A percentile compares a stretch with the other conserved stretches of the same genome.
These are phyloP conservation scores for Lentinus brumalis DNA, from an alignment of 768 basidiomycete species.

Conservation along the genomic window DNA sequence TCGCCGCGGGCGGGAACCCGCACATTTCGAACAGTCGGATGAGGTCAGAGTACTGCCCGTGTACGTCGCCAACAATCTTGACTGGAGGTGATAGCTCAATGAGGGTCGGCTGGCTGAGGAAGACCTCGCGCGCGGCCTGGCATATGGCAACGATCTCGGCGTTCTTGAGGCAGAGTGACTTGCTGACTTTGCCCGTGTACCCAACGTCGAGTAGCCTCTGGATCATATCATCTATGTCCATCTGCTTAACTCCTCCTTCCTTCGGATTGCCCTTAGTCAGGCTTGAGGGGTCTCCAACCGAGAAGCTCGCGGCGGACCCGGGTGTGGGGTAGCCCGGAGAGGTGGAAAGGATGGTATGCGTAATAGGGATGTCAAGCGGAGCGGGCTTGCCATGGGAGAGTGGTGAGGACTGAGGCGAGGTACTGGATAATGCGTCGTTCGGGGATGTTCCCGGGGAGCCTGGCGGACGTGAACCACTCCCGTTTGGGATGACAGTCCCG, in stretches of 20 bases:
- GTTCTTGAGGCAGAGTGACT: slow-evolving; percentile 94
- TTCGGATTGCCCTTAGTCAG: slow-evolving; percentile 47
- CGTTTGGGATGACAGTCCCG: slow-evolving; percentile 41
- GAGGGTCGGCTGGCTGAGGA: slow-evolving; percentile 94
- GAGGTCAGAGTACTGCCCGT: slow-evolving; percentile 98
- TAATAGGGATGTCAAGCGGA: slow-evolving; percentile 77
- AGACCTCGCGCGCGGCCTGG: slow-evolving; percentile 93
- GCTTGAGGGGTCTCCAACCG: slow-evolving; percentile 38
- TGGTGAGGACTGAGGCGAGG: slow-evolving; percentile 32
- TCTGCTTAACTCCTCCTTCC: slow-evolving; percentile 62
- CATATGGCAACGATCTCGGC: slow-evolving; percentile 94
- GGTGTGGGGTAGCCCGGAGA: slow-evolving; percentile 48
- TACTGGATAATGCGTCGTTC: slow-evolving; percentile 41
- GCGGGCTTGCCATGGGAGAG: slow-evolving; percentile 40
- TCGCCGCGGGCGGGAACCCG: slow-evolving; percentile 95
- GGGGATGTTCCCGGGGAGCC: slow-evolving; percentile 33
- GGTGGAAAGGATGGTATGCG: slow-evolving; percentile 82
- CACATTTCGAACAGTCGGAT: slow-evolving; percentile 99
- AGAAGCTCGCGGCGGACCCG: slow-evolving; percentile 43
- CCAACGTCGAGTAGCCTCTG: slow-evolving; percentile 93
- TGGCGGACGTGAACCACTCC: slow-evolving; percentile 37
- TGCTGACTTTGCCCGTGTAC: slow-evolving; percentile 97
- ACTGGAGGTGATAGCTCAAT: slow-evolving; percentile 97
- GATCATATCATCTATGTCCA: slow-evolving; percentile 99
- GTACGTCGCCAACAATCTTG: slow-evolving; percentile 99